These are phyloP conservation scores for Aspergillus homomorphus DNA, from an alignment of 495 filamentous ascomycete genomes.

Conservation along the genomic window DNA sequence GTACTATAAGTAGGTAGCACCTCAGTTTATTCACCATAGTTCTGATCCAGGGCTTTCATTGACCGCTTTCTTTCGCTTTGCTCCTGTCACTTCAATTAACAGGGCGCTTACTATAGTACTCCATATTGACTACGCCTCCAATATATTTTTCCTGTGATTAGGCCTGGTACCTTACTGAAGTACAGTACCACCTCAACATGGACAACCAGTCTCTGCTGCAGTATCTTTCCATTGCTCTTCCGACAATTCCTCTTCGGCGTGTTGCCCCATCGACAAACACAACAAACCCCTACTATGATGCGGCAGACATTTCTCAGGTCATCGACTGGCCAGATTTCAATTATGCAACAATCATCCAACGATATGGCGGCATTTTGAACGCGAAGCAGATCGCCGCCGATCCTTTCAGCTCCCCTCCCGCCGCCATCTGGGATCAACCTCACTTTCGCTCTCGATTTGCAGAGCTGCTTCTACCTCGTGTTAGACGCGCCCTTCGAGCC, in stretches of 20 bases:
- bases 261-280: not conserved
- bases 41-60: too few species aligned
- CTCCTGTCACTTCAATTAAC: not conserved
- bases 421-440: not conserved
- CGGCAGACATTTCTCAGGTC: not conserved
- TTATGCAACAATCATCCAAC: not conserved
- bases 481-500: conserved; percentile 12
- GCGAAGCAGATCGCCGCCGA: not conserved
- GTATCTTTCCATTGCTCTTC: not conserved
- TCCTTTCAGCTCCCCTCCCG: not conserved
- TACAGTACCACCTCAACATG: too few species aligned
- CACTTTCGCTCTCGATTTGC: conserved; percentile 3
- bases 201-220: not conserved
- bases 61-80: not conserved
- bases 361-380: not conserved
- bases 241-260: not conserved
- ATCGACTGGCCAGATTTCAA: conserved; percentile 1
- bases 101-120: not conserved
- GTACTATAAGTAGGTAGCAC: too few species aligned
- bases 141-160: too few species aligned
- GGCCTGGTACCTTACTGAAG: too few species aligned
- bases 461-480: conserved; percentile 1
- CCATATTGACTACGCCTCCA: too few species aligned
- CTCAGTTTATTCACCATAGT: too few species aligned
- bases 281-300: not conserved